These are phyloP conservation scores for Neurospora tetraspora DNA, from an alignment of 495 filamentous ascomycete genomes.

Conservation along the genomic window DNA sequence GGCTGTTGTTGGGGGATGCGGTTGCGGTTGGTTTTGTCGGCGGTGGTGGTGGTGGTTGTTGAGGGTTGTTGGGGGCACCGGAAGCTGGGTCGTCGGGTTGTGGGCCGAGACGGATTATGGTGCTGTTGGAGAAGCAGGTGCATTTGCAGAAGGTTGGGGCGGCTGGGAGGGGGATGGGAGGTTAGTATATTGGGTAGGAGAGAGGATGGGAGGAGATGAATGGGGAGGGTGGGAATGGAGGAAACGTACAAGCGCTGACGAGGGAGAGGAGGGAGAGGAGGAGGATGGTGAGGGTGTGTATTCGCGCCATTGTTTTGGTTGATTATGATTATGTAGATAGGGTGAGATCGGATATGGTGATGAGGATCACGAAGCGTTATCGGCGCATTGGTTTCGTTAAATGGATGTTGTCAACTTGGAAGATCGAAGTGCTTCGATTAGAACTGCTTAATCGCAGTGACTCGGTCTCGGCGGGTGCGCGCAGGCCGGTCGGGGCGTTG, in stretches of 20 bases:
- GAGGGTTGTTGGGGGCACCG: neutral
- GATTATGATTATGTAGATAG: neutral
- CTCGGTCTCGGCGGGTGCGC: neutral
- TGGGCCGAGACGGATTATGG: conserved; percentile 65
- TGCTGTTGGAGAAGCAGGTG: conserved; percentile 85
- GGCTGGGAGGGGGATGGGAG: conserved; percentile 23
- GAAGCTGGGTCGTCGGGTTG: conserved; percentile 20
- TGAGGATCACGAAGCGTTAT: neutral
- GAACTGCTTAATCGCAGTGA: neutral
- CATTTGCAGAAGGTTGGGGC: conserved; percentile 95
- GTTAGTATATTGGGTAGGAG: neutral
- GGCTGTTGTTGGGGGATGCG: neutral
- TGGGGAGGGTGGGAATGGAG: neutral
- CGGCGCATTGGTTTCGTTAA: neutral
- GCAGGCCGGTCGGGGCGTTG: neutral
- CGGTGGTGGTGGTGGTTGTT: conserved; percentile 12
- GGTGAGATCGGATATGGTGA: neutral
- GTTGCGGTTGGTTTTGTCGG: conserved; percentile 12
- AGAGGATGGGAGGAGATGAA: neutral
- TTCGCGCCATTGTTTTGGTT: conserved; percentile 22
- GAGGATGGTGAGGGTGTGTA: conserved; percentile 21
- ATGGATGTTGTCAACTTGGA: neutral
- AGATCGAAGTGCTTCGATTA: neutral
- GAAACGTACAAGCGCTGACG: conserved; percentile 25
- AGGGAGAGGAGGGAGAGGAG: conserved; percentile 23